Evolutionary conservation across 2,329 filamentous ascomycete genomes (phyloP).

Genomic region (Xylaria sp.): DNA sequence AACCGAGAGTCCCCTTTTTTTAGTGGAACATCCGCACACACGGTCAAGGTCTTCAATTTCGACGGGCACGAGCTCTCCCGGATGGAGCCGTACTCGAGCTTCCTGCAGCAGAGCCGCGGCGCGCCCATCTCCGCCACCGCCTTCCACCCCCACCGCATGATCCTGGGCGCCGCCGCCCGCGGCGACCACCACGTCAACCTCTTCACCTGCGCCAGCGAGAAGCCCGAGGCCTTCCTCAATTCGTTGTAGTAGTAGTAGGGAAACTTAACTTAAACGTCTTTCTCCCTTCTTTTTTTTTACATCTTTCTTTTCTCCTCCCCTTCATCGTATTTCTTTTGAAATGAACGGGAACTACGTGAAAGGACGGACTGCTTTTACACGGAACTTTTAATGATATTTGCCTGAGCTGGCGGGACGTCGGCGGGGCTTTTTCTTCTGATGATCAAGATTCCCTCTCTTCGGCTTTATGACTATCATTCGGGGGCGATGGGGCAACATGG

Average conservation of each 20-base stretch:
- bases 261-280: too few relatives aligned
- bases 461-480: too few relatives aligned
- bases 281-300: too few relatives aligned
- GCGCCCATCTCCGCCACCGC: conserved; percentile 85
- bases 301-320: too few relatives aligned
- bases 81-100: conserved; percentile 88
- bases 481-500: too few relatives aligned
- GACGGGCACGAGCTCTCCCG: conserved; percentile 77
- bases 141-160: conserved; percentile 93
- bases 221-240: conserved; percentile 32
- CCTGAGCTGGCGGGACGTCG: too few relatives aligned
- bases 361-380: too few relatives aligned
- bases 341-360: too few relatives aligned
- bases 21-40: conserved; percentile 85
- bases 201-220: conserved; percentile 68
- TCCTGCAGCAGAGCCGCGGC: conserved; percentile 78
- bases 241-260: conserved; percentile 29
- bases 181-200: conserved; percentile 91
- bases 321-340: too few relatives aligned
- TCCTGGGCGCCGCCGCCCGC: conserved; percentile 83
- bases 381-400: too few relatives aligned
- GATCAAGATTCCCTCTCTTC: too few relatives aligned
- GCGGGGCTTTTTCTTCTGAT: too few relatives aligned
- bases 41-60: conserved; percentile 91
- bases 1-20: conserved; percentile 25